Conservation (phyloP, 352 stramenopile genomes). For the Pelagophyceae sp. region DNA sequence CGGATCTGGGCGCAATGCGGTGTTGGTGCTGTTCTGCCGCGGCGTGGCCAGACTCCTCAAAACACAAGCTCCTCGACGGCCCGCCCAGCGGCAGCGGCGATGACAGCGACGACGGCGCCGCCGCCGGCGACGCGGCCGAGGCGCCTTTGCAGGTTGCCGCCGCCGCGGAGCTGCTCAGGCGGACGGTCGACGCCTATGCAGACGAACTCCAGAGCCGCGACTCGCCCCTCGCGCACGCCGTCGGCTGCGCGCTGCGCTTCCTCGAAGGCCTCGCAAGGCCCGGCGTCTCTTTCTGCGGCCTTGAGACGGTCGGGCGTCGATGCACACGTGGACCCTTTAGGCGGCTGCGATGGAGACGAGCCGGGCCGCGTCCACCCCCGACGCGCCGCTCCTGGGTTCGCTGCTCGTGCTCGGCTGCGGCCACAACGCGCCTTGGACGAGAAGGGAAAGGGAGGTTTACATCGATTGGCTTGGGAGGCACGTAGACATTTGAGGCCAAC, state of each 20-base stretch:
- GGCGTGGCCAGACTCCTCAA: not conserved
- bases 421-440: constrained; percentile 18
- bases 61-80: not conserved
- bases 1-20: not conserved
- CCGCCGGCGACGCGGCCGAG: not conserved
- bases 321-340: too few species aligned
- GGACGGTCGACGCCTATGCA: not conserved
- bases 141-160: not conserved
- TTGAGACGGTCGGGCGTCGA: too few species aligned
- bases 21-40: not conserved
- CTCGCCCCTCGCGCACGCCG: not conserved
- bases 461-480: not conserved
- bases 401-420: constrained; percentile 19
- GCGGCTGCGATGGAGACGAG: too few species aligned
- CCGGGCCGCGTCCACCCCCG: not conserved
- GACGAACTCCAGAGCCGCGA: not conserved
- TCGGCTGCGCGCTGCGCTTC: too few species aligned
- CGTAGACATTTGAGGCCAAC: not conserved
- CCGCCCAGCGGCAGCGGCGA: not conserved
- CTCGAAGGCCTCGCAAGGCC: too few species aligned
- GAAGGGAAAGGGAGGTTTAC: not conserved
- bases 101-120: not conserved
- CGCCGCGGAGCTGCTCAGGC: not conserved
- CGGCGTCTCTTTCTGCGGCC: too few species aligned
- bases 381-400: not conserved